Evolutionary conservation across 352 stramenopile species (phyloP).

Genomic region (Phytophthora hibernalis): DNA sequence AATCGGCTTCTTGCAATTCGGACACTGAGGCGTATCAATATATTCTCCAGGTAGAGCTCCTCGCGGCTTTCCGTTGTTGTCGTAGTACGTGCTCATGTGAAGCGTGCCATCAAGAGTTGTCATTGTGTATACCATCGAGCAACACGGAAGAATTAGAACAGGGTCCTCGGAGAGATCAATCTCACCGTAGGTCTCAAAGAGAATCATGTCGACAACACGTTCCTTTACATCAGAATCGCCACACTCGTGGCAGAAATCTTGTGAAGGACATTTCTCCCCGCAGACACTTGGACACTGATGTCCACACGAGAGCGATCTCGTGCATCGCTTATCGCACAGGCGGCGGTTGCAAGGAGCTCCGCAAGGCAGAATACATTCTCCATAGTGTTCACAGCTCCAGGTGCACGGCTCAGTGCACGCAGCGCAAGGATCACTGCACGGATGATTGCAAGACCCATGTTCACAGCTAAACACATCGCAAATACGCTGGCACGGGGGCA

Average conservation of each 20-base stretch:
- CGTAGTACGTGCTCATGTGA: conserved; percentile 42
- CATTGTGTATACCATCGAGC: conserved; percentile 70
- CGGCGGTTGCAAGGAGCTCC: conserved; percentile 55
- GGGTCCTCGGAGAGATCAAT: conserved; percentile 71
- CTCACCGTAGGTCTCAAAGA: conserved; percentile 63
- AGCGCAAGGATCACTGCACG: conserved; percentile 55
- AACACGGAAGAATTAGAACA: conserved; percentile 74
- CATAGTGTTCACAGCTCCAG: conserved; percentile 75
- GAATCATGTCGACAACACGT: conserved; percentile 67
- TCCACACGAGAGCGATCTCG: conserved; percentile 58
- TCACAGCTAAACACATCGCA: conserved; percentile 64
- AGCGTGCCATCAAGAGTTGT: conserved; percentile 79
- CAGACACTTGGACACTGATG: conserved; percentile 83
- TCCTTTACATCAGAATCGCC: conserved; percentile 41
- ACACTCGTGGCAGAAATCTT: conserved; percentile 67
- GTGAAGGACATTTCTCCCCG: conserved; percentile 71
- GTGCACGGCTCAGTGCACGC: conserved; percentile 76
- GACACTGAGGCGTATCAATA: conserved; percentile 47
- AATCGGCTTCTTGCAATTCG: conserved; percentile 55
- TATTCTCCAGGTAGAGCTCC: conserved; percentile 34
- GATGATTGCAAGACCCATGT: conserved; percentile 67
- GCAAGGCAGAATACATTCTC: conserved; percentile 62
- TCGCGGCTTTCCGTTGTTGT: conserved; percentile 27
- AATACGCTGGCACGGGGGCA: conserved; percentile 64
- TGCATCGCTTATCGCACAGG: conserved; percentile 61